Conservation (phyloP, 768 basidiomycete species). For the Naganishia onofrii region DNA sequence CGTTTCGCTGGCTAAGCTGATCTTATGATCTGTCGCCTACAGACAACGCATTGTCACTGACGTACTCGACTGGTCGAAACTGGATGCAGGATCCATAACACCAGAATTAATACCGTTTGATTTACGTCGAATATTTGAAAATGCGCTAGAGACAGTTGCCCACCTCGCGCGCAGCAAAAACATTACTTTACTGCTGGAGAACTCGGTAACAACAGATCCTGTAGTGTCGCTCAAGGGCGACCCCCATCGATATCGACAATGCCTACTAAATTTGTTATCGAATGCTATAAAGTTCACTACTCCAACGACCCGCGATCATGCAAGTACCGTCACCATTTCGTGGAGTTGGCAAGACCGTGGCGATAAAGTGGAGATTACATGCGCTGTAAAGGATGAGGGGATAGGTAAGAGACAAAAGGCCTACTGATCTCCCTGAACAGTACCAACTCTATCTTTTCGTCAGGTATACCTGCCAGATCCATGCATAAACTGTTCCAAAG, state of each 20-base stretch:
- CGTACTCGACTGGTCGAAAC: slow-evolving; percentile 39
- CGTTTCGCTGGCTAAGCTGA: too few species aligned
- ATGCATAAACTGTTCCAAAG: slow-evolving; percentile 43
- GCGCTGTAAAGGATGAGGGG: slow-evolving; percentile 43
- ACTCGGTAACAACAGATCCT: slow-evolving; percentile 37
- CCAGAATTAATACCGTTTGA: slow-evolving; percentile 42
- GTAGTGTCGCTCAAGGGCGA: slow-evolving; percentile 37
- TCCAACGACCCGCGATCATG: not conserved
- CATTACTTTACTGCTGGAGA: slow-evolving; percentile 40
- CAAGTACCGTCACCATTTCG: slow-evolving; percentile 33
- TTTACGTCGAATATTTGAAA: slow-evolving; percentile 42
- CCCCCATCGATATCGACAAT: slow-evolving; percentile 44
- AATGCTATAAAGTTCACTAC: slow-evolving; percentile 38
- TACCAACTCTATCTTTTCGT: too few species aligned
- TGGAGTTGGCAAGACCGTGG: slow-evolving; percentile 33
- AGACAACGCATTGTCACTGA: slow-evolving; percentile 42
- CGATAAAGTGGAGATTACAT: slow-evolving; percentile 28
- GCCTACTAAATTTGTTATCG: slow-evolving; percentile 38
- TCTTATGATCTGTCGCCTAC: not conserved
- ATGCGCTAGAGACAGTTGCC: slow-evolving; percentile 39
- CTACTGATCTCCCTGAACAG: not conserved
- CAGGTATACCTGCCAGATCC: slow-evolving; percentile 35
- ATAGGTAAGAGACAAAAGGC: slow-evolving; percentile 30
- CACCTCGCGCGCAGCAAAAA: slow-evolving; percentile 40
- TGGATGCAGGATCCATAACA: slow-evolving; percentile 36